These are phyloP conservation scores for Volvox africanus DNA, from an alignment of 139 green algal genomes.

Conservation along the genomic window DNA sequence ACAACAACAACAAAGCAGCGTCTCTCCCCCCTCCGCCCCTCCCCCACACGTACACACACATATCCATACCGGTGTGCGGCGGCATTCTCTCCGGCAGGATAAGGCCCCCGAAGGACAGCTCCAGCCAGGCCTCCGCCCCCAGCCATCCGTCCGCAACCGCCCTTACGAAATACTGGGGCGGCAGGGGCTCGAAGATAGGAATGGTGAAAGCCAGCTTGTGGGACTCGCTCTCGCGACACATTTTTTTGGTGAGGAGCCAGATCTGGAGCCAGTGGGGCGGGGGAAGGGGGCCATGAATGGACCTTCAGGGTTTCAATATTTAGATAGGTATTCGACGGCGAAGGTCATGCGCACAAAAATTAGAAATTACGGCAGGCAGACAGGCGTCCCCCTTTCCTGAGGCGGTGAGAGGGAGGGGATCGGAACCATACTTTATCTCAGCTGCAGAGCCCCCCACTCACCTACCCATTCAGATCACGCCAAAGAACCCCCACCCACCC, in stretches of 20 bases:
- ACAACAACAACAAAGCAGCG: too few species aligned
- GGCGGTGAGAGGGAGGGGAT: too few species aligned
- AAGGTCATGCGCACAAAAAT: too few species aligned
- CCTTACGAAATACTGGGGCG: conserved; percentile 79
- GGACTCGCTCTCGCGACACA: conserved; percentile 68
- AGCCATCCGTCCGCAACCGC: conserved; percentile 87
- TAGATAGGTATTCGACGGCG: too few species aligned
- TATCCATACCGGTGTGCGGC: conserved; percentile 52
- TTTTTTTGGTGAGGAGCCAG: conserved; percentile 93
- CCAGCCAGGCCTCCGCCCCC: conserved; percentile 70
- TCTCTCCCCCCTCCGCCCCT: background rate
- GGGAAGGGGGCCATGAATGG: conserved; percentile 56
- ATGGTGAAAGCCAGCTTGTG: conserved; percentile 94
- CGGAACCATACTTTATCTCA: too few species aligned
- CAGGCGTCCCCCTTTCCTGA: too few species aligned
- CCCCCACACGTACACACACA: background rate
- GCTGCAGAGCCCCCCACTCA: too few species aligned
- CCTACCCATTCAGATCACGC: too few species aligned
- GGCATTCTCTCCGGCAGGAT: conserved; percentile 82
- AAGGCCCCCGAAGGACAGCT: conserved; percentile 81
- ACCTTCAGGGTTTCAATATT: too few species aligned
- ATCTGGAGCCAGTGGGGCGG: conserved; percentile 63
- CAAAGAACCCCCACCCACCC: background rate
- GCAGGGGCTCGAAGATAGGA: conserved; percentile 96
- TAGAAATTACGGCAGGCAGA: too few species aligned